phyloP scores from a whole-genome alignment of 306 rosid species.

The Corylus heterophylla region DNA sequence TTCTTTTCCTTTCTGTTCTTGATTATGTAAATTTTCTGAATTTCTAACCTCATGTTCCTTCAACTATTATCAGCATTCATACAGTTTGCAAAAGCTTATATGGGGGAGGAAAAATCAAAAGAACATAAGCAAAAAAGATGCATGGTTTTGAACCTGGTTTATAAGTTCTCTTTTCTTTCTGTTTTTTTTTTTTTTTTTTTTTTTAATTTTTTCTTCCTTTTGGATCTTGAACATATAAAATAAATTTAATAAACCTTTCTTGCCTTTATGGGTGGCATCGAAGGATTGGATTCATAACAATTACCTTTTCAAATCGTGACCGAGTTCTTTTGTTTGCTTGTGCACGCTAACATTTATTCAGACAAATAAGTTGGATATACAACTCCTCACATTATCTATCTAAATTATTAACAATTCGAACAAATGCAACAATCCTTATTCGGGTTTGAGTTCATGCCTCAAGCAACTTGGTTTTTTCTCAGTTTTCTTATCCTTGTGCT shows the following conservation, averaged over 20 bases:
- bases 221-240: not conserved
- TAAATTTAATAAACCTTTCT: not conserved
- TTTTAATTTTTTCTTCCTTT: no score
- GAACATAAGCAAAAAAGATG: not conserved
- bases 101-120: slow-evolving; percentile 30
- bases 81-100: slow-evolving; percentile 15
- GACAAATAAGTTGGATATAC: no score
- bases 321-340: no score
- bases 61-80: not conserved
- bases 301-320: no score
- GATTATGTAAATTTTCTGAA: not conserved
- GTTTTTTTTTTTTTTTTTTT: not conserved
- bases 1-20: not conserved
- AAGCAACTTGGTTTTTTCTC: not conserved
- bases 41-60: not conserved
- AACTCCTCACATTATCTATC: no score
- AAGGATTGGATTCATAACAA: no score
- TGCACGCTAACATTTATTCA: no score
- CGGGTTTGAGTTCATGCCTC: not conserved
- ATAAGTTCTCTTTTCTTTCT: not conserved
- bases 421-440: no score
- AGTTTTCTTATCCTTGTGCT: not conserved
- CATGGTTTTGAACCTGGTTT: not conserved
- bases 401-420: no score
- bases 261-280: not conserved